Base-by-base conservation (phyloP, 148 eudicot genomes). In the Amaranthus cruentus region DNA sequence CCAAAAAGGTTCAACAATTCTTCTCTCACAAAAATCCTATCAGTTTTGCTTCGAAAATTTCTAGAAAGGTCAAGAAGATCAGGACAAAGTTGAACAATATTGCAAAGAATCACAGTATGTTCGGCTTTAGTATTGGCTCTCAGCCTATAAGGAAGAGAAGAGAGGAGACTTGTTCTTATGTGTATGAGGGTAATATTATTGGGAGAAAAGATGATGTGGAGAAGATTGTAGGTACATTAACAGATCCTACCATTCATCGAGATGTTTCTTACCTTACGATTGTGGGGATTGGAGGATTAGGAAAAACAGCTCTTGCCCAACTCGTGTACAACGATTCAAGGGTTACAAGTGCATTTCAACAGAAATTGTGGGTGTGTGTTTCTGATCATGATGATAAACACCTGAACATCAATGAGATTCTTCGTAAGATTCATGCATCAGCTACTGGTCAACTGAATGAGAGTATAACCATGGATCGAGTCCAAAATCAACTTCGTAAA, bases 241-340 rank as follows among this genome's bases (percentile, higher is more conserved):
- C 71, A 49, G 75, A 55, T 43, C 51, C 53, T 60, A 44, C 21
- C 38, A 10, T 21, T 2, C 44, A 50, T 4, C 47, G 66, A 10
- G 42, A 55, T 47, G 65, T 76, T 3, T 58, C 59, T n/a, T 76
- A 70, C 21, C 43, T 78, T 53, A 62, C 81, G 8, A 70, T 74
- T 13, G 71, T 78, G 18, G 81, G 84, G 13, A 12, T 74, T 18
- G 84, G 81, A 7, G 84, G 84, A 11, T 47, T 81, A 38, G 84
- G 84, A 7, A 81, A 82, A 73, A 82, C 84, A 15, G 75, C 79
- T 12, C 66, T 82, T 55, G 84, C 77, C 5, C 66, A 82, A 50
- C 18, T 75, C 28, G 75, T 78, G 12, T 82, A 46, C 64, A 67
- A 62, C 62, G 79, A 78, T 75, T 14, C 62, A 10, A 52, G 62